phyloP scores from a whole-genome alignment of 805 yeast species.

The Schizosaccharomyces octosporus region DNA sequence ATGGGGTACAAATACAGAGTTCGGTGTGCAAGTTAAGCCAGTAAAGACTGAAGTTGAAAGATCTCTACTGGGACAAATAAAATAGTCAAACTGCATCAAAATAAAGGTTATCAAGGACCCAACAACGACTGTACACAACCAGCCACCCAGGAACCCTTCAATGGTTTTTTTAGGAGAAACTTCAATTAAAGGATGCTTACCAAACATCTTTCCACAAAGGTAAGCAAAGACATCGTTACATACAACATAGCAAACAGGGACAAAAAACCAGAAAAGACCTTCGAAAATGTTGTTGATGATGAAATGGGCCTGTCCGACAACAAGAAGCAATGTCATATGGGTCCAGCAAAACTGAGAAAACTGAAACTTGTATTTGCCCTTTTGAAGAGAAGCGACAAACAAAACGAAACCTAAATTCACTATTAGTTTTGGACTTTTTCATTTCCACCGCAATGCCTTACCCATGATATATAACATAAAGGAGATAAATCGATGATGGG shows the following conservation, averaged over 20 bases:
- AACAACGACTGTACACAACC: slow-evolving; percentile 71
- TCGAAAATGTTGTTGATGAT: slow-evolving; percentile 69
- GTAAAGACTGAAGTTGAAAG: slow-evolving; percentile 32
- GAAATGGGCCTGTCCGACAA: slow-evolving; percentile 82
- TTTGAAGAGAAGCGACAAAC: slow-evolving; percentile 70
- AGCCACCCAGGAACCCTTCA: slow-evolving; percentile 93
- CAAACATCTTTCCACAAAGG: slow-evolving; percentile 89
- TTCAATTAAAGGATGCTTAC: slow-evolving; percentile 71
- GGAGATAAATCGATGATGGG: slow-evolving; percentile 62
- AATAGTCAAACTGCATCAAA: slow-evolving; percentile 39
- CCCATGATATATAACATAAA: slow-evolving; percentile 32
- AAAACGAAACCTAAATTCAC: slow-evolving; percentile 46
- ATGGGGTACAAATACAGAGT: slow-evolving; percentile 73
- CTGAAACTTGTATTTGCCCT: slow-evolving; percentile 74
- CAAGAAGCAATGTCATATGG: slow-evolving; percentile 74
- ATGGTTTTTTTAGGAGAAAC: slow-evolving; percentile 93
- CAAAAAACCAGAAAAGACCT: slow-evolving; percentile 82
- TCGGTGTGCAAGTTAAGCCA: slow-evolving; percentile 48
- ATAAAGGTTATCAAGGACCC: slow-evolving; percentile 42
- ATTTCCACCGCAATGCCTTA: slow-evolving; percentile 13
- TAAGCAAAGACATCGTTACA: slow-evolving; percentile 92
- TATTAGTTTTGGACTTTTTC: slow-evolving; percentile 4
- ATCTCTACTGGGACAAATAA: slow-evolving; percentile 64
- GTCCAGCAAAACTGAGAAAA: slow-evolving; percentile 83
- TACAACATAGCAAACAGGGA: slow-evolving; percentile 79